These are phyloP conservation scores for Potentilla sterilis DNA, from an alignment of 306 rosid species.

Conservation along the genomic window DNA sequence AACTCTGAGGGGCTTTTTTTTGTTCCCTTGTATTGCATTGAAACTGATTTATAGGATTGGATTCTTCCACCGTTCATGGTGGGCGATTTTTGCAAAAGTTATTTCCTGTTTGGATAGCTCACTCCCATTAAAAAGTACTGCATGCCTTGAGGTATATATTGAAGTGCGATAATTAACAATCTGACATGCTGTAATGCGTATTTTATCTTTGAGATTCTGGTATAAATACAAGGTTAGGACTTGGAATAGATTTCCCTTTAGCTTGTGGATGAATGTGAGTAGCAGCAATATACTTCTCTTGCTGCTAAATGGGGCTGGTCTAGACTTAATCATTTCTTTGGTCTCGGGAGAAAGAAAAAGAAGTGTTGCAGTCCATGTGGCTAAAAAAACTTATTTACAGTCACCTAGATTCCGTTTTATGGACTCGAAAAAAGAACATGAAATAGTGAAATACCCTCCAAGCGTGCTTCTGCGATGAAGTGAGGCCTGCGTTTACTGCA, in stretches of 20 bases:
- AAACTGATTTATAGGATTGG: conserved; percentile 10
- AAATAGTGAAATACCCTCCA: no score
- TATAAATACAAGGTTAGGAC: neutral
- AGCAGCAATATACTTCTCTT: neutral
- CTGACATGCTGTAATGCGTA: neutral
- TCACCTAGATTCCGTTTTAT: no score
- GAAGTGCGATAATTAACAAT: neutral
- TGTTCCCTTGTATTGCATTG: conserved; percentile 20
- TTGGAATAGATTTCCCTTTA: neutral
- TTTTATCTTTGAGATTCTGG: neutral
- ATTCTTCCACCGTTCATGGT: conserved; percentile 1
- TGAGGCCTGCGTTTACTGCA: no score
- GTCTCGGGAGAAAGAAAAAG: no score
- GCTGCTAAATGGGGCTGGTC: no score
- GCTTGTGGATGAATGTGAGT: neutral
- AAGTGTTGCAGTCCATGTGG: no score
- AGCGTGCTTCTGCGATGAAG: no score
- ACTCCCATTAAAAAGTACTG: neutral
- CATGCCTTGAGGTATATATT: neutral
- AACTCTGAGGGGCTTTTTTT: conserved; percentile 16
- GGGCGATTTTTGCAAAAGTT: conserved; percentile 19
- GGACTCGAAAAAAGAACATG: no score
- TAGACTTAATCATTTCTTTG: no score
- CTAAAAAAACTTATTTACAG: no score
- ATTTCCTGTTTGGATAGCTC: neutral